These are phyloP conservation scores for Penicillium steckii DNA, from an alignment of 495 filamentous ascomycete genomes.

Conservation along the genomic window DNA sequence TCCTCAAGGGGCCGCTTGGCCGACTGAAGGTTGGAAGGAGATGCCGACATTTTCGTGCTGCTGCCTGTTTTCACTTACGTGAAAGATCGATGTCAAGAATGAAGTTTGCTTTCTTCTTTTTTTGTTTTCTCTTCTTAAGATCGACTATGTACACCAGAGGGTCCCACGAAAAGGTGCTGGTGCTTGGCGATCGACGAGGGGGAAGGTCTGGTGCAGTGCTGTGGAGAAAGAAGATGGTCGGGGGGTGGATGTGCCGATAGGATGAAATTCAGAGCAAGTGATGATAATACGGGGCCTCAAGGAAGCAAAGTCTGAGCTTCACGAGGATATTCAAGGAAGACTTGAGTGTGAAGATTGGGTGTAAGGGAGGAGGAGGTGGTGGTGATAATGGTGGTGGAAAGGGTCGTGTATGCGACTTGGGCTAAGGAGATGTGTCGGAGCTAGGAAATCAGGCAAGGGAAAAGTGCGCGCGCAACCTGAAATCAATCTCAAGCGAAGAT, in stretches of 20 bases:
- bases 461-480: slow-evolving; percentile 10
- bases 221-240: slow-evolving; percentile 32
- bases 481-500: slow-evolving; percentile 6
- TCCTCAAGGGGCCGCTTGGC: slow-evolving; percentile 97
- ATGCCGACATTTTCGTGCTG: slow-evolving; percentile 56
- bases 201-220: slow-evolving; percentile 46
- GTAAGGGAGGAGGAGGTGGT: slow-evolving; percentile 11
- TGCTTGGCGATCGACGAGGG: slow-evolving; percentile 53
- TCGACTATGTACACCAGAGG: slow-evolving; percentile 85
- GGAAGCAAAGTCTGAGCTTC: slow-evolving; percentile 17
- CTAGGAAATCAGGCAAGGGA: slow-evolving; percentile 20
- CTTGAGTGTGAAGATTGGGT: slow-evolving; percentile 10
- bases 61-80: slow-evolving; percentile 40
- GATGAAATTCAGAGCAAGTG: slow-evolving; percentile 28
- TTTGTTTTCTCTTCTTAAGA: slow-evolving; percentile 50
- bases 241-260: slow-evolving; percentile 26
- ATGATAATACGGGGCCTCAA: slow-evolving; percentile 12
- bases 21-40: slow-evolving; percentile 60
- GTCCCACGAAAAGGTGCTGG: slow-evolving; percentile 92
- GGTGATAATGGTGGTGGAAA: slow-evolving; percentile 7
- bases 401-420: slow-evolving; percentile 23
- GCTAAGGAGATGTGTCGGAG: slow-evolving; percentile 15
- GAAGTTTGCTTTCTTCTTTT: slow-evolving; percentile 42
- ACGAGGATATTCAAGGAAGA: slow-evolving; percentile 9
- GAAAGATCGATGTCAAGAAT: slow-evolving; percentile 44